Evolutionary conservation across 73 alveolate genomes (phyloP).

Genomic region (Paramecium sonneborni): DNA sequence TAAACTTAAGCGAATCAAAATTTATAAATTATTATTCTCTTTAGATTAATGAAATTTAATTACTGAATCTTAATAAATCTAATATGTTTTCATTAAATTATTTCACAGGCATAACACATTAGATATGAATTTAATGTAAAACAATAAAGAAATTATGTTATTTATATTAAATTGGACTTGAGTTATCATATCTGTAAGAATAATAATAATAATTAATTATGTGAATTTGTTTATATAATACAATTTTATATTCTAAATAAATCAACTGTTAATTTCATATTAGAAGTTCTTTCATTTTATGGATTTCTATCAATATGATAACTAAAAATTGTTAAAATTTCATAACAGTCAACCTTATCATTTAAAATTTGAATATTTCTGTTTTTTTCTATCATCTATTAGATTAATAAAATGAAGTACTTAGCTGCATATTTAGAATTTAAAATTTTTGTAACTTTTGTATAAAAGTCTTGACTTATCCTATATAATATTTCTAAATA

Average conservation of each 20-base stretch:
- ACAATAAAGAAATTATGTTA: too few relatives aligned
- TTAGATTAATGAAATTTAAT: too few relatives aligned
- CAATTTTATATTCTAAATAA: neutral
- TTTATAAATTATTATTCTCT: too few relatives aligned
- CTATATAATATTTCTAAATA: neutral
- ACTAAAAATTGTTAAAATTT: neutral
- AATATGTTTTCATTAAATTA: too few relatives aligned
- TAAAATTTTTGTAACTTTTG: neutral
- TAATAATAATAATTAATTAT: neutral
- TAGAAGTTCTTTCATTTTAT: neutral
- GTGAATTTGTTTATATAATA: neutral
- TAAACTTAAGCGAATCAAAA: too few relatives aligned
- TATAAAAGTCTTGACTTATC: neutral
- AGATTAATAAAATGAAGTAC: neutral
- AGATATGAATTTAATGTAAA: too few relatives aligned
- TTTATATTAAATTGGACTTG: too few relatives aligned
- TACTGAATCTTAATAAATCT: too few relatives aligned
- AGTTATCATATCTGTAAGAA: too few relatives aligned
- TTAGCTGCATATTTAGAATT: neutral
- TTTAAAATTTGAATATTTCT: too few relatives aligned
- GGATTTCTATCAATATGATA: neutral
- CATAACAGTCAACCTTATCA: too few relatives aligned
- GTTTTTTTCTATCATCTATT: neutral
- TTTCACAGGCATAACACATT: too few relatives aligned
- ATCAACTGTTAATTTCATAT: neutral